These are phyloP conservation scores for Xylariaceae sp. DNA, from an alignment of 2,329 filamentous ascomycete species.

Conservation along the genomic window DNA sequence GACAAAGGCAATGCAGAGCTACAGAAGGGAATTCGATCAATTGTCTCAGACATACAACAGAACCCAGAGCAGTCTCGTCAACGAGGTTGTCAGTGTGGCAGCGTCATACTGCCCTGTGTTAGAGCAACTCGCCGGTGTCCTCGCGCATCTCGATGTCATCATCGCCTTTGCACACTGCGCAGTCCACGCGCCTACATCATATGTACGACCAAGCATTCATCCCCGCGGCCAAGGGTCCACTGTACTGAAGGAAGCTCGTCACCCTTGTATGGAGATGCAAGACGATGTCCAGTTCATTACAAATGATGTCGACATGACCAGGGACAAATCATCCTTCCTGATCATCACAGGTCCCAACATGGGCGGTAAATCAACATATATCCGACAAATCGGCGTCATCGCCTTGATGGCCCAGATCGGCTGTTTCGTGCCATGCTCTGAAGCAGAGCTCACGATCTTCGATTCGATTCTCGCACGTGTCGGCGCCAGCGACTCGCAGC, in stretches of 20 bases:
- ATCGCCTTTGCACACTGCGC: constrained; percentile 90
- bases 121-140: constrained; percentile 79
- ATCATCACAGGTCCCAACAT: constrained; percentile 99
- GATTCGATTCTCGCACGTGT: constrained; percentile 96
- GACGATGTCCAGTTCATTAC: constrained; percentile 98
- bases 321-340: constrained; percentile 80
- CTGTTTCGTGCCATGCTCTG: constrained; percentile 88
- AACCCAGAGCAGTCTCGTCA: constrained; percentile 85
- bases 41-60: constrained; percentile 91
- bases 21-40: constrained; percentile 89
- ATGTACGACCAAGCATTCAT: constrained; percentile 88
- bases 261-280: constrained; percentile 98
- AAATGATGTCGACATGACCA: constrained; percentile 82
- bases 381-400: constrained; percentile 94
- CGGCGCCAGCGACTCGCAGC: constrained; percentile 90
- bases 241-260: constrained; percentile 84
- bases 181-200: constrained; percentile 86
- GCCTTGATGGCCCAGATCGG: constrained; percentile 96
- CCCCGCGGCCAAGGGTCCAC: constrained; percentile 83
- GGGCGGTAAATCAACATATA: constrained; percentile 98
- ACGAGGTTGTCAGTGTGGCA: constrained; percentile 88
- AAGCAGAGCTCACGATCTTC: constrained; percentile 91
- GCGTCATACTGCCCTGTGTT: constrained; percentile 92
- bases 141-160: constrained; percentile 93
- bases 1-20: constrained; percentile 71